A percentile compares a stretch with the other conserved stretches of the same genome.
phyloP scores from a whole-genome alignment of 2,329 filamentous ascomycete species.

The Elsinoe perseae region DNA sequence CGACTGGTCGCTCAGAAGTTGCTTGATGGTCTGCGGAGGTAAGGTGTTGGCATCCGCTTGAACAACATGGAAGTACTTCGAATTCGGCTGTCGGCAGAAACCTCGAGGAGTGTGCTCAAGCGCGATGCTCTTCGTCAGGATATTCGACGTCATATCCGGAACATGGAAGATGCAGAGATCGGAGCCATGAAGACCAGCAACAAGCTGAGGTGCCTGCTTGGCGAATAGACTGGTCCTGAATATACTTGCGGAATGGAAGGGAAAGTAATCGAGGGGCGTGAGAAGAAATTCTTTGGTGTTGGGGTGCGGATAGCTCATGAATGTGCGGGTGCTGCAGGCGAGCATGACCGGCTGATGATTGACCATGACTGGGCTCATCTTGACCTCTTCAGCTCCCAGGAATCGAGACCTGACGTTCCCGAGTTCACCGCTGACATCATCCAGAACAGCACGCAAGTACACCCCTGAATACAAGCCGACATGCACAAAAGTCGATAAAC shows the following conservation, averaged over 20 bases:
- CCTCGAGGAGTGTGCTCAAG: constrained; percentile 85
- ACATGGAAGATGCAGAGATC: constrained; percentile 21
- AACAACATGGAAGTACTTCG: constrained; percentile 86
- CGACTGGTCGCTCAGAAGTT: constrained; percentile 63
- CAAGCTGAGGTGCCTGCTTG: constrained; percentile 85
- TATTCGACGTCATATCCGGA: constrained; percentile 19
- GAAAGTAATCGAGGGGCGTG: constrained; percentile 80
- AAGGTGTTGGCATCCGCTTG: constrained; percentile 90
- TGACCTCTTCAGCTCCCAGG: constrained; percentile 80
- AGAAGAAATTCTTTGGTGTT: constrained; percentile 84
- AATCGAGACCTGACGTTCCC: constrained; percentile 94
- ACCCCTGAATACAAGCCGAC: constrained; percentile 94
- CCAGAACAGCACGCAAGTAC: constrained; percentile 87
- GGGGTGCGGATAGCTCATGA: constrained; percentile 87
- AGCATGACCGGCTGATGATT: constrained; percentile 78
- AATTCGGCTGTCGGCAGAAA: constrained; percentile 78
- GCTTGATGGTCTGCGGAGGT: constrained; percentile 66
- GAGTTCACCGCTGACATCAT: constrained; percentile 90
- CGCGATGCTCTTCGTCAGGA: constrained; percentile 42
- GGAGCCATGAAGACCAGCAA: constrained; percentile 78
- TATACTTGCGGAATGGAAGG: constrained; percentile 89
- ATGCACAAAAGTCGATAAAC: constrained; percentile 83
- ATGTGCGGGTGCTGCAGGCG: constrained; percentile 86
- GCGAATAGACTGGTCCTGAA: constrained; percentile 54
- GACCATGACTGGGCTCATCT: constrained; percentile 84